A percentile compares a stretch with the other conserved stretches of the same genome.
phyloP scores from a whole-genome alignment of 768 basidiomycete genomes.

The Phylloporus arenicola region DNA sequence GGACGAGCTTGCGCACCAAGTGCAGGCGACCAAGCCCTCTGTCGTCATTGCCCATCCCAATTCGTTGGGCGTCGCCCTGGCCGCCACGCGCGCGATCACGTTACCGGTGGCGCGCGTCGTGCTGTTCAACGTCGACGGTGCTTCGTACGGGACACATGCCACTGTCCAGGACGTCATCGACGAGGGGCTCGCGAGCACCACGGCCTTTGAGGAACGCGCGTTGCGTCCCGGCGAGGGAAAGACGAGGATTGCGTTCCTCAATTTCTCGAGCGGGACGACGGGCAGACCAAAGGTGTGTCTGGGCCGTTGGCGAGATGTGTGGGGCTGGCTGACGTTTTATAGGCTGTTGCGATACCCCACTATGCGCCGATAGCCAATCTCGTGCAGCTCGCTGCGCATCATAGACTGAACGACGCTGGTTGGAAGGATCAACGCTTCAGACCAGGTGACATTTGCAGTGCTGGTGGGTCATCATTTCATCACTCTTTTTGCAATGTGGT shows the following conservation, averaged over 20 bases:
- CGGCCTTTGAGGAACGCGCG: conserved; percentile 44
- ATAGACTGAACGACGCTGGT: conserved; percentile 40
- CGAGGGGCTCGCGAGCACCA: conserved; percentile 38
- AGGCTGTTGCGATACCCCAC: conserved; percentile 62
- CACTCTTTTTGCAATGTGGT: background rate
- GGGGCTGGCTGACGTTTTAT: background rate
- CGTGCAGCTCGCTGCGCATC: conserved; percentile 53
- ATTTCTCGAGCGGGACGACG: conserved; percentile 74
- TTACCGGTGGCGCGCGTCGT: conserved; percentile 43
- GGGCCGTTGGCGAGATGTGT: background rate
- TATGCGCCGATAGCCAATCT: conserved; percentile 55
- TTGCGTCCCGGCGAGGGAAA: conserved; percentile 56
- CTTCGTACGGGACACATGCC: conserved; percentile 11
- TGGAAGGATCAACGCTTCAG: conserved; percentile 49
- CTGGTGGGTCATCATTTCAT: conserved; percentile 36
- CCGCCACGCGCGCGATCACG: conserved; percentile 39
- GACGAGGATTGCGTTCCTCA: conserved; percentile 65
- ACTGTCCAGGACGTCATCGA: conserved; percentile 46
- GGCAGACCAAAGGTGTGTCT: conserved; percentile 61
- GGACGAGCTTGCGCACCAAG: conserved; percentile 56
- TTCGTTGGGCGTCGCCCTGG: conserved; percentile 37
- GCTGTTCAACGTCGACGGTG: conserved; percentile 30
- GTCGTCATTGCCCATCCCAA: conserved; percentile 47
- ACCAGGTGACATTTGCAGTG: conserved; percentile 56
- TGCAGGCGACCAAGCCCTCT: conserved; percentile 42